phyloP scores from a whole-genome alignment of 2,329 filamentous ascomycete species.

The Sphaerulina vaccinii region DNA sequence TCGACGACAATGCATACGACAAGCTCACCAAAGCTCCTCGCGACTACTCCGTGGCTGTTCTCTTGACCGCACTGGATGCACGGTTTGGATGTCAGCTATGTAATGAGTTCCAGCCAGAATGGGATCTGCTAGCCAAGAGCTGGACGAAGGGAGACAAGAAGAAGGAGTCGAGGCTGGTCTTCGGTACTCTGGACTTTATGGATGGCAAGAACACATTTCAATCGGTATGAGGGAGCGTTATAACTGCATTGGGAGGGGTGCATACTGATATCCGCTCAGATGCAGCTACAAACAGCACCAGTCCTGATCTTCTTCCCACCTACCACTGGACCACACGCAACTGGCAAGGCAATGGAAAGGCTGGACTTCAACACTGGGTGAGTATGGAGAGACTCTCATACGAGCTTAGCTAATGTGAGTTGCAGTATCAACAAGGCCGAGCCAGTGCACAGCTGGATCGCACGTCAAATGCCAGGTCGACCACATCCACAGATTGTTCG shows the following conservation, averaged over 20 bases:
- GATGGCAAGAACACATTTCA: constrained; percentile 84
- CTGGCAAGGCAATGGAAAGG: constrained; percentile 67
- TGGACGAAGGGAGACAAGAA: constrained; percentile 84
- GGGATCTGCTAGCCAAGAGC: constrained; percentile 79
- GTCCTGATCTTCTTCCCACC: constrained; percentile 85
- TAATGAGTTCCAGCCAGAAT: constrained; percentile 89
- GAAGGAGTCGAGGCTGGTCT: constrained; percentile 70
- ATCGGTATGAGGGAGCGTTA: constrained; percentile 60
- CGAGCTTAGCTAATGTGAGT: not conserved
- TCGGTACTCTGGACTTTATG: constrained; percentile 81
- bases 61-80: constrained; percentile 81
- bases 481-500: constrained; percentile 76
- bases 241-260: not conserved
- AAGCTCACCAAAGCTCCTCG: constrained; percentile 73
- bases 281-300: constrained; percentile 90
- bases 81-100: constrained; percentile 85
- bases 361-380: constrained; percentile 85
- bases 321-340: constrained; percentile 75
- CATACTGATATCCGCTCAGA: constrained; percentile 53
- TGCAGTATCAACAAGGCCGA: constrained; percentile 72
- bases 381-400: constrained; percentile 32
- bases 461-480: constrained; percentile 70
- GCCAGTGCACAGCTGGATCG: constrained; percentile 73
- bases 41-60: constrained; percentile 77
- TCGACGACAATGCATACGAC: constrained; percentile 73